Base-by-base conservation (phyloP, 306 rosid genomes). In the Phaseolus lunatus region DNA sequence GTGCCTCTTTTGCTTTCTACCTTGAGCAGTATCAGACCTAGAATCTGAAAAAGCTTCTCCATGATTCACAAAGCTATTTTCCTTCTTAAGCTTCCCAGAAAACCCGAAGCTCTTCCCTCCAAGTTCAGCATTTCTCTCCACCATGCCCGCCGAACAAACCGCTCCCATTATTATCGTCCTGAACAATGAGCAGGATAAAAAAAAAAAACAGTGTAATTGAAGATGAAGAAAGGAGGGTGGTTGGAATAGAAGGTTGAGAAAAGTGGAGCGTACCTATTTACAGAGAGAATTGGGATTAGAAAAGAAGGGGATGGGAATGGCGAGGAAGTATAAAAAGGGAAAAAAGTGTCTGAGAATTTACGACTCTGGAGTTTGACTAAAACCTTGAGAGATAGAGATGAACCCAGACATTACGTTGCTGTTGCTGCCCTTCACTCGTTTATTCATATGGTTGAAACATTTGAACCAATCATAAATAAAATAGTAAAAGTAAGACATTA, bases 131-230 rank as follows among this genome's bases (percentile, higher is more conserved):
- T 78, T 80, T 58, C 62, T 74, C 82, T 72, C 86, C 24, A 47
- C 58, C 73, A 80, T 69, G 26, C 96, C 97, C 4, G 86, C 90
- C 2, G 97, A 84, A 75, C 98, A 93, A 57, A 91, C 85, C 75
- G 85, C 98, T 33, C 98, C 98, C 98, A 93, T 93, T 77, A 26
- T 75, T 75, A 26, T 75, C 23, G 44, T 78, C 75, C 48, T 78
- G 73, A 16, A 31, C 16, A 43, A 12, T 18, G 53, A 79, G 5
- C 39, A 11, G 27, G 9, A 71, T 23, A 26, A 48, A 58, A 71
- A 66, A 11, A 12, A 19, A 2, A 68, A 7, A 20, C 16, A 31
- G 10, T 19, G 68, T 2, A 39, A 27, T 2, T 39, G 2, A 3
- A 49, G 3, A 13, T 52, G 15, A 67, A 23, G 13, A 59, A 59